Evolutionary conservation across 2,329 filamentous ascomycete genomes (phyloP).

Genomic region (Pyrenophora seminiperda): DNA sequence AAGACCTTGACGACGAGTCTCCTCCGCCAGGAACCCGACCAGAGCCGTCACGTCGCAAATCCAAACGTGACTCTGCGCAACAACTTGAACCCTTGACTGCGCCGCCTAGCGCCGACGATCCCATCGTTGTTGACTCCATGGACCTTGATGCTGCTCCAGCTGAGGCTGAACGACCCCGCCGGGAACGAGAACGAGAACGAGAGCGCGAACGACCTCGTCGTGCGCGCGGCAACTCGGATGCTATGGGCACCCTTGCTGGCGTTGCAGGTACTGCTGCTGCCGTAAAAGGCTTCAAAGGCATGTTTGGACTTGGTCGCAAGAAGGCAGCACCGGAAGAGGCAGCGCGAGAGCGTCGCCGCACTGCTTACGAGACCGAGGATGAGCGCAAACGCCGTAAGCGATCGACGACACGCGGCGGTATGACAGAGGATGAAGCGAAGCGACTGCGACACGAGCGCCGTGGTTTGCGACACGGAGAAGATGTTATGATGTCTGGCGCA

Average conservation of each 20-base stretch:
- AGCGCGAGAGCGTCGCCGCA: slow-evolving; percentile 39
- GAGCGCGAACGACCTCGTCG: slow-evolving; percentile 43
- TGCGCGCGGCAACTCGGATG: slow-evolving; percentile 64
- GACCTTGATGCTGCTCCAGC: slow-evolving; percentile 54
- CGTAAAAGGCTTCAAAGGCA: slow-evolving; percentile 62
- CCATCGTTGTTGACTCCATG: slow-evolving; percentile 49
- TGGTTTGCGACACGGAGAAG: slow-evolving; percentile 40
- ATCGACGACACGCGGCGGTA: slow-evolving; percentile 41
- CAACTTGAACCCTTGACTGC: slow-evolving; percentile 44
- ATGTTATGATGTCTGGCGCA: slow-evolving; percentile 33
- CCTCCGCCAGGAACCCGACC: slow-evolving; percentile 41
- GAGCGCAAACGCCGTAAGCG: slow-evolving; percentile 47
- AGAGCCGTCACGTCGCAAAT: slow-evolving; percentile 48
- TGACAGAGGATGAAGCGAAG: slow-evolving; percentile 47
- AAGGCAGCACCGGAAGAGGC: slow-evolving; percentile 40
- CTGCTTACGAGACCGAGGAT: slow-evolving; percentile 45
- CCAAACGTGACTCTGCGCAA: slow-evolving; percentile 48
- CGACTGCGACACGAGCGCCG: slow-evolving; percentile 45
- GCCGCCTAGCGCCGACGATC: slow-evolving; percentile 51
- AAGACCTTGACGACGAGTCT: slow-evolving; percentile 55
- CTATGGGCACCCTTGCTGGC: slow-evolving; percentile 58
- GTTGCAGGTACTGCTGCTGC: slow-evolving; percentile 47
- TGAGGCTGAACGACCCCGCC: slow-evolving; percentile 49
- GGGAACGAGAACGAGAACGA: slow-evolving; percentile 47
- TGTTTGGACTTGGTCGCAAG: slow-evolving; percentile 51